These are phyloP conservation scores for Calonectria montana DNA, from an alignment of 2,329 filamentous ascomycete genomes.

Conservation along the genomic window DNA sequence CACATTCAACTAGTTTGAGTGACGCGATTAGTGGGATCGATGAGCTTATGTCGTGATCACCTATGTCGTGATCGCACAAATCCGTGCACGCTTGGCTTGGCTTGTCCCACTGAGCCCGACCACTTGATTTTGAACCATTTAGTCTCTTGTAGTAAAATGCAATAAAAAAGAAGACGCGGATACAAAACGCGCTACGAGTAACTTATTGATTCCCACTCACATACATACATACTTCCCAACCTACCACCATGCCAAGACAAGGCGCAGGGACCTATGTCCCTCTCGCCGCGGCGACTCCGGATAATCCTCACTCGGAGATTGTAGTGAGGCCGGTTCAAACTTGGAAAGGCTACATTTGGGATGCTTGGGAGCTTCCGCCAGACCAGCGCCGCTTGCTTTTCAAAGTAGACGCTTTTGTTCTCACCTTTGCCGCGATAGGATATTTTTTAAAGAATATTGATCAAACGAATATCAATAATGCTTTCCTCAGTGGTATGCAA, in stretches of 20 bases:
- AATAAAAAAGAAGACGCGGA: neutral
- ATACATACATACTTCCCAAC: neutral
- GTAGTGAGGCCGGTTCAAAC: conserved; percentile 21
- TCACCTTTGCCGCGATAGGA: conserved; percentile 49
- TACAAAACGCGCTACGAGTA: neutral
- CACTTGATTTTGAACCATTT: neutral
- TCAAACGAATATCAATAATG: conserved; percentile 55
- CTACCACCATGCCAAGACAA: neutral
- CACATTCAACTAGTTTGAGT: conserved; percentile 2
- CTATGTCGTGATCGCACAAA: conserved; percentile 3
- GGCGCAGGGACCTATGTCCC: neutral
- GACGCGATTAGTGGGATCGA: conserved; percentile 36
- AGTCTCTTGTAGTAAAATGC: neutral
- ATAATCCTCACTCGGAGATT: neutral
- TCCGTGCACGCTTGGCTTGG: neutral
- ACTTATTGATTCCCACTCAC: neutral
- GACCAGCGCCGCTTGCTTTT: conserved; percentile 48
- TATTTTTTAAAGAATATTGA: conserved; percentile 53
- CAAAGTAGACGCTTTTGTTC: conserved; percentile 49
- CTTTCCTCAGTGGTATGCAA: conserved; percentile 39
- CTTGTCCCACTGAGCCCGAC: neutral
- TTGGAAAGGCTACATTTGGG: conserved; percentile 53
- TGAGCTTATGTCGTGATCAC: conserved; percentile 17
- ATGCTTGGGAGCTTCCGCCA: conserved; percentile 47
- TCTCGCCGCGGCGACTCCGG: neutral